A percentile compares a stretch with the other conserved stretches of the same genome.
Conservation (phyloP, 169 alveolate genomes). For the Cryptosporidium sp. region DNA sequence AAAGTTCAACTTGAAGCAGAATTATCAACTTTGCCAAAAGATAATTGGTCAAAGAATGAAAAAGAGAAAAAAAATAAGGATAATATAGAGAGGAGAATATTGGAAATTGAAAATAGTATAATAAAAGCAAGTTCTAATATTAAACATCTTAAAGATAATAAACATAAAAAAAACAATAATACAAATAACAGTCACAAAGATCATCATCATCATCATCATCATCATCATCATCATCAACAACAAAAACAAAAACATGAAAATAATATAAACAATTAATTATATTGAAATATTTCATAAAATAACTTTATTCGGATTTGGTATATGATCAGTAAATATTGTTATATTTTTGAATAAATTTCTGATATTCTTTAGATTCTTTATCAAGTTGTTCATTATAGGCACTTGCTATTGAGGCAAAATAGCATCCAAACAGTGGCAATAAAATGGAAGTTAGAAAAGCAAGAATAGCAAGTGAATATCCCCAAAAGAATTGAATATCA, state of each 20-base stretch:
- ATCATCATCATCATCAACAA: not conserved
- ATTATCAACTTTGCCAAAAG: slow-evolving; percentile 39
- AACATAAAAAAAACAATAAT: not conserved
- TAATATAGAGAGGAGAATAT: slow-evolving; percentile 43
- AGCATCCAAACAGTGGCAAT: slow-evolving; percentile 71
- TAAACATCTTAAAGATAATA: slow-evolving; percentile 12
- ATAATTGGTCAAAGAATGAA: slow-evolving; percentile 49
- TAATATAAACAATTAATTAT: no score
- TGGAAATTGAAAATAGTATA: slow-evolving; percentile 56
- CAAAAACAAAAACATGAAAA: no score
- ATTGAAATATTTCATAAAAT: no score
- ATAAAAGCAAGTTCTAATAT: slow-evolving; percentile 22
- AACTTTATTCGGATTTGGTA: not conserved
- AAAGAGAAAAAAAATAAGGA: slow-evolving; percentile 40
- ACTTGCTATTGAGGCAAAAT: slow-evolving; percentile 46
- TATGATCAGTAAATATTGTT: not conserved
- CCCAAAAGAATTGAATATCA: slow-evolving; percentile 75
- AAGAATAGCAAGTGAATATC: slow-evolving; percentile 60
- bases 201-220: not conserved
- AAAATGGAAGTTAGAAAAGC: slow-evolving; percentile 62
- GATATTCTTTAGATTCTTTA: not conserved
- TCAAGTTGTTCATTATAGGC: slow-evolving; percentile 17
- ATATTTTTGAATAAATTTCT: not conserved
- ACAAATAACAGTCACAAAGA: not conserved
- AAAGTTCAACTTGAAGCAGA: slow-evolving; percentile 61